These are phyloP conservation scores for Avena insularis DNA, from an alignment of 176 grass and related monocot species.

Conservation along the genomic window DNA sequence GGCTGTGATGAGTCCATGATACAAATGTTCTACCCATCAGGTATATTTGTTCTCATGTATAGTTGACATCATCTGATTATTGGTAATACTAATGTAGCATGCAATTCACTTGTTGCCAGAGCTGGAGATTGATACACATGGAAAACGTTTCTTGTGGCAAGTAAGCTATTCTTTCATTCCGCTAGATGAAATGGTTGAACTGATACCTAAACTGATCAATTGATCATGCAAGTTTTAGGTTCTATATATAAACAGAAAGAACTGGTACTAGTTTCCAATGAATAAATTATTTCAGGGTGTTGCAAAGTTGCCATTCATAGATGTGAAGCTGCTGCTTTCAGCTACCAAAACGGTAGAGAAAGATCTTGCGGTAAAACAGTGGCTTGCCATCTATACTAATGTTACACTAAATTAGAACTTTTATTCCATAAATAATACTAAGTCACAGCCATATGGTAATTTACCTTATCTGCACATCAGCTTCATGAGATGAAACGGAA, in stretches of 20 bases:
- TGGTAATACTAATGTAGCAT: background rate
- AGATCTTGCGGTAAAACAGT: slow-evolving; percentile 48
- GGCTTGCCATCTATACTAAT: background rate
- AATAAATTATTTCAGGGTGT: slow-evolving; percentile 42
- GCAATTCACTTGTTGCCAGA: slow-evolving; percentile 39
- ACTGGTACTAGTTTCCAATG: background rate
- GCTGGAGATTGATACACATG: slow-evolving; percentile 58
- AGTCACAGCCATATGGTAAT: background rate
- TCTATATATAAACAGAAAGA: background rate
- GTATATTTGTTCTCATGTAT: slow-evolving; percentile 23
- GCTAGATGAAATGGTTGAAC: background rate
- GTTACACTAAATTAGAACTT: background rate
- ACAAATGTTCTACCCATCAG: slow-evolving; percentile 55
- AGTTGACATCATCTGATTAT: background rate
- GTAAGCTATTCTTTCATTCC: slow-evolving; percentile 38
- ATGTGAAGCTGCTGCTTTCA: slow-evolving; percentile 49
- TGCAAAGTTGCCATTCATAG: slow-evolving; percentile 60
- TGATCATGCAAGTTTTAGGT: background rate
- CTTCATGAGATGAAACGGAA: slow-evolving; percentile 53
- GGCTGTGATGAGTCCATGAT: slow-evolving; percentile 42
- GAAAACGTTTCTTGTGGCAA: slow-evolving; percentile 60
- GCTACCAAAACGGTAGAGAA: slow-evolving; percentile 48
- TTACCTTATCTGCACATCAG: slow-evolving; percentile 26
- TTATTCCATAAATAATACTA: background rate
- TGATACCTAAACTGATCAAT: background rate